Percentiles rank a stretch among this genome's conserved stretches.
phyloP scores from a whole-genome alignment of 495 filamentous ascomycete species.

The Neurospora pannonica region DNA sequence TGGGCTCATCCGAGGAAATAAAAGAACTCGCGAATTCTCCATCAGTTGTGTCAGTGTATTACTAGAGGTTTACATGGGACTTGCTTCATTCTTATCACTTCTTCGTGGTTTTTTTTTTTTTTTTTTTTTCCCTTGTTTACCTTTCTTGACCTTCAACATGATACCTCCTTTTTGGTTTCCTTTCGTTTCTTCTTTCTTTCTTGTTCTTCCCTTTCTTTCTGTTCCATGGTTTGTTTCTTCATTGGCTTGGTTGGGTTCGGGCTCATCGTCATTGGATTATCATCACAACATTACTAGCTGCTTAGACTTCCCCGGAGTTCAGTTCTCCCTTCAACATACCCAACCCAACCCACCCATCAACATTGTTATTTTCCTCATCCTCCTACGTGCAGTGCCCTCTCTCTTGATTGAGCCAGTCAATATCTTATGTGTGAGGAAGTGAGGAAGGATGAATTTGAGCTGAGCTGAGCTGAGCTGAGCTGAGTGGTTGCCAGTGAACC shows the following conservation, averaged over 20 bases:
- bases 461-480: neutral
- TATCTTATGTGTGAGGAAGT: neutral
- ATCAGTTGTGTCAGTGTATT: neutral
- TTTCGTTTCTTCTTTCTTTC: neutral
- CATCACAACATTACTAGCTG: neutral
- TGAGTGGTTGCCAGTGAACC: neutral
- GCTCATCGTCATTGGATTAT: neutral
- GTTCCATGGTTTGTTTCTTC: neutral
- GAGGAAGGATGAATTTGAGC: neutral
- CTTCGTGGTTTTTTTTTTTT: neutral
- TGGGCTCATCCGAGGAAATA: neutral
- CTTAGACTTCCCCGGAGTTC: neutral
- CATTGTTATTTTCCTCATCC: neutral
- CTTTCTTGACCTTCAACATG: neutral
- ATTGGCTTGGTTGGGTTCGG: neutral
- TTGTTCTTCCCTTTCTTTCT: neutral
- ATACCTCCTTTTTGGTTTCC: neutral
- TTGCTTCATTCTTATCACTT: neutral
- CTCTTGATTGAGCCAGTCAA: neutral
- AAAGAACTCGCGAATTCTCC: neutral
- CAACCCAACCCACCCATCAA: neutral
- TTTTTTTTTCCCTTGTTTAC: neutral
- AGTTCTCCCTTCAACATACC: neutral
- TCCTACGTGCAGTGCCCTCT: neutral
- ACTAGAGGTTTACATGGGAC: neutral